Conservation (phyloP, 2,329 filamentous ascomycete genomes). For the Chrysoporthe austroafricana region DNA sequence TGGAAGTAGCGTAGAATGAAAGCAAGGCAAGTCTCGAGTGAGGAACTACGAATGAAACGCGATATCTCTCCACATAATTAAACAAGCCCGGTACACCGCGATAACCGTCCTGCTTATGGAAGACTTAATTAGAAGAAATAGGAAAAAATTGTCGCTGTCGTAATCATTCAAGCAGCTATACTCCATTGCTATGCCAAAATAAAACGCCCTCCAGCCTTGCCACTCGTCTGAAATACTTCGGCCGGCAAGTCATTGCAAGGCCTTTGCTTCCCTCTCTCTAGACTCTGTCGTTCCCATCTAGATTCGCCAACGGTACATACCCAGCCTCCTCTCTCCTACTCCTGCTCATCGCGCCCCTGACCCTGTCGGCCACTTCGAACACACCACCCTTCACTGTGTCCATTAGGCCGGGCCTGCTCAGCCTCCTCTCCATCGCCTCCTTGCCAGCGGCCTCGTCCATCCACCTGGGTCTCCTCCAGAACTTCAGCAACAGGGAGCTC, state of each 20-base stretch:
- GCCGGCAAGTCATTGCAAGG: neutral
- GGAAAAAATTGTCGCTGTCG: neutral
- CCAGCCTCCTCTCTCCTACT: constrained; percentile 53
- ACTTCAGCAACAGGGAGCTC: constrained; percentile 80
- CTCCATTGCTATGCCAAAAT: constrained; percentile 6
- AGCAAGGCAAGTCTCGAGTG: too few species aligned
- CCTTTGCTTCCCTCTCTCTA: neutral
- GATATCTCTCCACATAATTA: neutral
- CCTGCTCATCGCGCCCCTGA: constrained; percentile 38
- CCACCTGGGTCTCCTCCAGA: constrained; percentile 84
- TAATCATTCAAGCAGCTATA: constrained; percentile 4
- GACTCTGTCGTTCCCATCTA: constrained; percentile 44
- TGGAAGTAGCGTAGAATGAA: too few species aligned
- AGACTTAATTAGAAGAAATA: neutral
- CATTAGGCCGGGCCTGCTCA: constrained; percentile 45
- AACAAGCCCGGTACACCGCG: neutral
- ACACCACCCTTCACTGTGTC: constrained; percentile 47
- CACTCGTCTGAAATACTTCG: neutral
- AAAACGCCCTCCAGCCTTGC: neutral
- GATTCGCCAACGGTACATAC: constrained; percentile 61
- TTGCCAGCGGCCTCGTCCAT: constrained; percentile 75
- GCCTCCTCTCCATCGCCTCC: constrained; percentile 49
- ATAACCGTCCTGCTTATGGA: too few species aligned
- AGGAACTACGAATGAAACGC: too few species aligned
- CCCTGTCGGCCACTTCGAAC: constrained; percentile 44